Evolutionary conservation across 441 rosid genomes (phyloP), one percentile per base, ranked within the genome.

Genomic region (Gossypium schwendimanii): DNA sequence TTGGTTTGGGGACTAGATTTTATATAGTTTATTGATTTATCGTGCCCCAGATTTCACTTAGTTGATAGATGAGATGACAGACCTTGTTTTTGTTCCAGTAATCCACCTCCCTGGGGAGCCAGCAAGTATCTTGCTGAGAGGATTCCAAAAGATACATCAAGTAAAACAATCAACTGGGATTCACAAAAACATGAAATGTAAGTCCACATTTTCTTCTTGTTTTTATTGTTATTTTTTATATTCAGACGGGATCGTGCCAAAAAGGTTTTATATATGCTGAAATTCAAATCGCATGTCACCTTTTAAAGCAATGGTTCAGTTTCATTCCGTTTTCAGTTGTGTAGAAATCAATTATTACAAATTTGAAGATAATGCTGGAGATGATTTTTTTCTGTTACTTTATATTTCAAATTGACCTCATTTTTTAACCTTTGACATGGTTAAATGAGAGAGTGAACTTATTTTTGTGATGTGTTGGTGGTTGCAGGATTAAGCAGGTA

Each of bases 91-190:
- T 66, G 44, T 28, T 67, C 24, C 79, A 83, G 86, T 26, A 80
- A 58, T 65, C 84, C 86, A 24, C 73, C 79, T n/a, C 73, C 72
- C 1, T 80, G 82, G 82, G 84, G 84, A 24, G 79, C 77, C 44
- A 72, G 73, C 73, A 71, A 76, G 69, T 80, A 70, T 65, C 75
- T 83, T 24, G 41, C 60, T 0, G 86, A 83, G 65, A 83, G 65
- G 66, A 69, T 76, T 60, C 77, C 81, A 0, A 80, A 78, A 45
- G 80, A 80, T 33, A 52, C 64, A 24, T 63, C 80, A 41, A 71
- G 74, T 73, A 83, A 75, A 76, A 63, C 75, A 39, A 41, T 73
- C 67, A 77, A 77, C 70, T 24, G 50, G 26, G 76, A 64, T 20
- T 70, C 70, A 9, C 57, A 72, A 67, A 75, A 75, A 66, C 54